These are phyloP conservation scores for Penicillium taxi DNA, from an alignment of 495 filamentous ascomycete genomes.

Conservation along the genomic window DNA sequence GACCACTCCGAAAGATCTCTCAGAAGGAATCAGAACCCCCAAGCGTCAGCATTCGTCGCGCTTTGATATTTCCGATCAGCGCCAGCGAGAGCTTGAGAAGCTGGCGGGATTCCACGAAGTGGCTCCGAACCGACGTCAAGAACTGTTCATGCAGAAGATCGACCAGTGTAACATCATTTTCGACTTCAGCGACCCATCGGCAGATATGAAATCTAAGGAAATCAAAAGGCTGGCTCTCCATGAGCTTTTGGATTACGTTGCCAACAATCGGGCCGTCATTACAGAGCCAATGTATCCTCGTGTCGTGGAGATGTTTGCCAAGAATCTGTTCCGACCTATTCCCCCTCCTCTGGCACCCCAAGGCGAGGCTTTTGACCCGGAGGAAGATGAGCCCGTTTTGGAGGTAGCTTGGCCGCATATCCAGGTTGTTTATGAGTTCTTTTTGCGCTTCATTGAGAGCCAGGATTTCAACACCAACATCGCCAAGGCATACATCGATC, in stretches of 20 bases:
- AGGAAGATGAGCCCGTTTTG: conserved; percentile 96
- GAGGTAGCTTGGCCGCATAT: conserved; percentile 99
- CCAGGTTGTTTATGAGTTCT: conserved; percentile 99
- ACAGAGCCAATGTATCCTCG: conserved; percentile 98
- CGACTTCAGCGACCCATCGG: conserved; percentile 97
- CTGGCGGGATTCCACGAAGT: conserved; percentile 98
- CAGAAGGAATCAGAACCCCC: conserved; percentile 89
- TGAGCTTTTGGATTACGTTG: conserved; percentile 95
- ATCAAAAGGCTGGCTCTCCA: conserved; percentile 97
- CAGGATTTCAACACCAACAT: conserved; percentile 99
- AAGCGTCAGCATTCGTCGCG: conserved; percentile 95
- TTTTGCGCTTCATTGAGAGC: conserved; percentile 96
- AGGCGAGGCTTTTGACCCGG: conserved; percentile 96
- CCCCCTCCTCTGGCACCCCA: conserved; percentile 95
- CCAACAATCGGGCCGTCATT: conserved; percentile 96
- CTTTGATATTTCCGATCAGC: conserved; percentile 90
- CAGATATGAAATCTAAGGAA: conserved; percentile 99
- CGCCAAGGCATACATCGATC: conserved; percentile 97
- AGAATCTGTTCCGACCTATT: conserved; percentile 96
- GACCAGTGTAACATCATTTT: conserved; percentile 99
- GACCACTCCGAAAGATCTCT: conserved; percentile 87
- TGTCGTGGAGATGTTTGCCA: conserved; percentile 98
- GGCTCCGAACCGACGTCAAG: conserved; percentile 86
- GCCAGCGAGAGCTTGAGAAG: conserved; percentile 91
- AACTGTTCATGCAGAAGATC: conserved; percentile 99